Evolutionary conservation across 305 asterid genomes (phyloP), one percentile per base, ranked within the genome.

Genomic region (Fraxinus latifolia): DNA sequence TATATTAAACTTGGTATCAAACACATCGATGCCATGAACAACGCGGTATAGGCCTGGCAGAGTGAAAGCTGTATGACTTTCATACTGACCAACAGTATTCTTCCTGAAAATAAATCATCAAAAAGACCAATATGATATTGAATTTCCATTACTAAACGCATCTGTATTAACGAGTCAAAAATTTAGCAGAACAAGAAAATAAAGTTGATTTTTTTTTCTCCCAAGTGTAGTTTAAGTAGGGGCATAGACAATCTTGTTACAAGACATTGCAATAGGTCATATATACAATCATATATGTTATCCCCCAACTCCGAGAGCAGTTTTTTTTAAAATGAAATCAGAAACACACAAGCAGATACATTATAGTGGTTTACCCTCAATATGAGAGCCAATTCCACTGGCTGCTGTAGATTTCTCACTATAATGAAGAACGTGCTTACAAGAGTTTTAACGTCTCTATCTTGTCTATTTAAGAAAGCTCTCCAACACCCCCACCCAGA

Each of bases 1-100:
- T 83, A 95, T 95, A 88, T 95, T 95, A 93, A 94, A 94, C 88
- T 96, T 96, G 0, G 99, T 93, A 89, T 96, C 99, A 17, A 96
- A 96, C 82, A 96, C 99, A 82, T 96, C 98, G 15, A 91, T 83
- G 29, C 99, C 99, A n/a, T 96, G 99, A 68, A 96, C 99, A 74
- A 92, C 98, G 14, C 99, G 97, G 83, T 96, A 96, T 53, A 92
- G 86, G 77, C 94, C 96, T 1, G 99, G 99, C 62, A 96, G 88
- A 44, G 99, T 96, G 91, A 93, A 96, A 80, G 96, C 89, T 4
- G 94, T 23, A 81, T 96, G 99, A 78, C 94, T 93, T 90, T 94
- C 98, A 47, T 96, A 94, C 83, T 96, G 99, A 77, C 99, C 99
- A 84, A 94, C 97, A 15, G 99, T 89, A 74, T 90, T 89, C 88